Evolutionary conservation across 441 rosid species (phyloP).

Genomic region (Raphanus hybrid): DNA sequence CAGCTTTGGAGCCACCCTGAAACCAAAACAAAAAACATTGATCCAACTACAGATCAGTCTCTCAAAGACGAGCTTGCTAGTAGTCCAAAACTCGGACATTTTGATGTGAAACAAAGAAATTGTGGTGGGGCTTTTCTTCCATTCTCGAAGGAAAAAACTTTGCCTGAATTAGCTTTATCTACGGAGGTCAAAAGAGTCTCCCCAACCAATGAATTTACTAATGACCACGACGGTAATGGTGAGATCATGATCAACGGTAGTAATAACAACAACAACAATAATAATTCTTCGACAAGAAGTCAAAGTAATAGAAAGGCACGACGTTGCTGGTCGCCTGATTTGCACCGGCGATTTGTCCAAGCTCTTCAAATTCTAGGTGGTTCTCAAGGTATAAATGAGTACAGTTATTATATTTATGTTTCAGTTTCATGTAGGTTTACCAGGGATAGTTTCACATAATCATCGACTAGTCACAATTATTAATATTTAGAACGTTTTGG

Average conservation of each 20-base stretch:
- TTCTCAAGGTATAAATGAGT: constrained; percentile 74
- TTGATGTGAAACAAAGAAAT: constrained; percentile 70
- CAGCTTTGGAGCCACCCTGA: constrained; percentile 89
- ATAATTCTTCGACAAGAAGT: constrained; percentile 37
- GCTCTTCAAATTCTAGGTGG: constrained; percentile 99
- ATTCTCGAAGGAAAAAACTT: constrained; percentile 71
- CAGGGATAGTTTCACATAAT: background rate
- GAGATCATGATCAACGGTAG: constrained; percentile 32
- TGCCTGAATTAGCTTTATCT: constrained; percentile 69
- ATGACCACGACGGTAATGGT: constrained; percentile 40
- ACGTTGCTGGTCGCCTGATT: constrained; percentile 98
- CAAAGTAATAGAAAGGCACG: constrained; percentile 91
- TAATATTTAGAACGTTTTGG: background rate
- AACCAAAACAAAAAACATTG: constrained; percentile 51
- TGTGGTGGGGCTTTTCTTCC: constrained; percentile 95
- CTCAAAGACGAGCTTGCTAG: constrained; percentile 46
- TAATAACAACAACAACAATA: constrained; percentile 33
- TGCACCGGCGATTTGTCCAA: constrained; percentile 90
- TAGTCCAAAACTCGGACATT: constrained; percentile 57
- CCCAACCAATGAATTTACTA: constrained; percentile 29
- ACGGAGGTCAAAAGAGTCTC: constrained; percentile 38
- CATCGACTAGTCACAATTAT: background rate
- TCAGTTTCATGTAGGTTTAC: constrained; percentile 5
- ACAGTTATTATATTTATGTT: background rate
- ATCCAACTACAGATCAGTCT: constrained; percentile 34